Conservation (phyloP, 140 eudicot genomes). For the Stevia rebaudiana region DNA sequence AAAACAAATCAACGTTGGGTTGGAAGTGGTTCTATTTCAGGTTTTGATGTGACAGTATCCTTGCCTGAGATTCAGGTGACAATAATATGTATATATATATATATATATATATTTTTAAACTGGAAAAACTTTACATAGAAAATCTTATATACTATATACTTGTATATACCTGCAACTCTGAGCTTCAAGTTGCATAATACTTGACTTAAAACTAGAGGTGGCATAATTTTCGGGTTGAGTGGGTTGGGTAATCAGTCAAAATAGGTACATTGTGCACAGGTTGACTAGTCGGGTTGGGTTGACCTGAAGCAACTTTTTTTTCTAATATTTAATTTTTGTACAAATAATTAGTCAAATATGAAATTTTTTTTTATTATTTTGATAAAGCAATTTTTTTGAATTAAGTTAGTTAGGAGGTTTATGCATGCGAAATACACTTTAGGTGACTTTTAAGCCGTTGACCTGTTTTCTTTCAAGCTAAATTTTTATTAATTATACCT, state of each 20-base stretch:
- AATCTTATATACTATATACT: conserved; percentile 2
- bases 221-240: background rate
- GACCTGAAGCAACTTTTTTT: background rate
- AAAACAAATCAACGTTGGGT: conserved; percentile 46
- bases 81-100: too few species aligned
- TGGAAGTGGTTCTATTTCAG: conserved; percentile 78
- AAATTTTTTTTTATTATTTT: background rate
- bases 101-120: conserved; percentile 6
- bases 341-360: background rate
- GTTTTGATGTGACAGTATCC: conserved; percentile 70
- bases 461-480: conserved; percentile 6
- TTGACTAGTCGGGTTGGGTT: background rate
- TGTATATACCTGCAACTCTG: conserved; percentile 5
- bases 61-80: conserved; percentile 68
- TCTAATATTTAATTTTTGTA: background rate
- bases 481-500: background rate
- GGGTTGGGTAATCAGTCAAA: background rate
- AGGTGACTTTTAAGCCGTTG: background rate
- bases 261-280: background rate
- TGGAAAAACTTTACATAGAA: background rate
- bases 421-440: conserved; percentile 4
- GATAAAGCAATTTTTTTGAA: background rate
- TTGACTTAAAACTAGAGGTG: conserved; percentile 1
- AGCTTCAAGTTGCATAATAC: conserved; percentile 7
- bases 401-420: background rate